Percentiles rank a stretch among this genome's conserved stretches.
Evolutionary conservation across 768 basidiomycete species (phyloP).

Genomic region (Rhodotorula taiwanensis): DNA sequence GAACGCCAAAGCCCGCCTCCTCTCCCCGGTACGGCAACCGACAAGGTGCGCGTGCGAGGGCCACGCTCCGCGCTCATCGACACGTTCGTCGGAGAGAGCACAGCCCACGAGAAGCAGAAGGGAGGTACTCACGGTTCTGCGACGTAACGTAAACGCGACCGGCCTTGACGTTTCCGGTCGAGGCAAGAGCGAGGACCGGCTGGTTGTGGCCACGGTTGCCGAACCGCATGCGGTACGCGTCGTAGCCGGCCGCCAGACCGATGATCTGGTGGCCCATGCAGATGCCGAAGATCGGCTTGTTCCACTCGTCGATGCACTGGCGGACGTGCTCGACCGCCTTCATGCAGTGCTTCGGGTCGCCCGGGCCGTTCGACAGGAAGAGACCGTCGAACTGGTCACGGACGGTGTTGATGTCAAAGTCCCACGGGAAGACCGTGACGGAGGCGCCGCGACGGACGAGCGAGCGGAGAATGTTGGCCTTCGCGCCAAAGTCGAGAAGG

Average conservation of each 20-base stretch:
- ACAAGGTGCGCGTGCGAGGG: too few relatives aligned
- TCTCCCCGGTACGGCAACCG: too few relatives aligned
- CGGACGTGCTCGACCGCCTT: slow-evolving; percentile 73
- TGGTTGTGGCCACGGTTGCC: slow-evolving; percentile 99
- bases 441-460: slow-evolving; percentile 83
- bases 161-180: slow-evolving; percentile 83
- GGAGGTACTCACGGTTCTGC: slow-evolving; percentile 52
- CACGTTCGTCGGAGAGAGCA: too few relatives aligned
- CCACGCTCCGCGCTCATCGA: too few relatives aligned
- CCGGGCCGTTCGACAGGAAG: slow-evolving; percentile 94
- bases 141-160: slow-evolving; percentile 96
- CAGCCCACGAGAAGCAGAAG: too few relatives aligned
- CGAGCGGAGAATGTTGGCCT: slow-evolving; percentile 92
- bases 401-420: slow-evolving; percentile 88
- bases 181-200: slow-evolving; percentile 91
- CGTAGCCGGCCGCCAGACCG: slow-evolving; percentile 92
- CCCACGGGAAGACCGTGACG: slow-evolving; percentile 95
- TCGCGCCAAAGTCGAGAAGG: slow-evolving; percentile 92
- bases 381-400: slow-evolving; percentile 88
- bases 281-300: slow-evolving; percentile 90
- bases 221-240: slow-evolving; percentile 97
- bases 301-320: slow-evolving; percentile 76
- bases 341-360: slow-evolving; percentile 83
- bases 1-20: not conserved
- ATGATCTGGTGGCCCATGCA: slow-evolving; percentile 99